Base-by-base conservation (phyloP, 805 yeast genomes). In the Middelhovenomyces tepae region DNA sequence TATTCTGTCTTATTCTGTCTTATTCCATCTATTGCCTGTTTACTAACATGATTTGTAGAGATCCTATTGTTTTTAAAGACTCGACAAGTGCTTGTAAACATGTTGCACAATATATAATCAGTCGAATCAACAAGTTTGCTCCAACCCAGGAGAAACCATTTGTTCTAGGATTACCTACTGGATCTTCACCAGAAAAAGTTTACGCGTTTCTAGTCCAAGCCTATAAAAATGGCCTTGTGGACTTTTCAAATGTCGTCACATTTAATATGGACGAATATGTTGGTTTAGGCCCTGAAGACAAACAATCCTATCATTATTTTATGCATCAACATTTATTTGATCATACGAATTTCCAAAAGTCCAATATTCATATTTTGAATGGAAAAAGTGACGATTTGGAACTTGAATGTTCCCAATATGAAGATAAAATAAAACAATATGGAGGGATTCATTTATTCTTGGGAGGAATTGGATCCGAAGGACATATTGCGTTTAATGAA, bases 221-320 rank as follows among this genome's bases (percentile, higher is more conserved):
- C 7, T 57, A 71, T 53, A 57, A 60, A 36, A 42, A 44, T 16
- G 68, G 69, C 7, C 48, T 46, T 22, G 59, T 73, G 5, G 57
- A 64, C 15, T 73, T 73, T 54, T 53, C 56, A 36, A 57, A 72
- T 47, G 78, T 73, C 31, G 70, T 72, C 11, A 68, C 75, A 8
- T 73, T 73, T 57, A 72, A 73, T 51, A 73, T 72, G 78, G 78
- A 73, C 46, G 78, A 73, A 51, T 73, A 73, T 48, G 55, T 66
- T 29, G 72, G 73, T 1, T 53, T 73, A 21, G 47, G 49, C 6
- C 74, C 76, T 9, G 35, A 60, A 7, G 56, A 70, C 44, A 59
- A 57, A 16, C 75, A 72, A 47, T 67, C 73, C 18, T 73, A 73
- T 50, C 73, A 69, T 47, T 69, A 69, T 50, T 73, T 72, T 56